These are phyloP conservation scores for Smallanthus sonchifolius DNA, from an alignment of 129 eudicot genomes.

Conservation along the genomic window DNA sequence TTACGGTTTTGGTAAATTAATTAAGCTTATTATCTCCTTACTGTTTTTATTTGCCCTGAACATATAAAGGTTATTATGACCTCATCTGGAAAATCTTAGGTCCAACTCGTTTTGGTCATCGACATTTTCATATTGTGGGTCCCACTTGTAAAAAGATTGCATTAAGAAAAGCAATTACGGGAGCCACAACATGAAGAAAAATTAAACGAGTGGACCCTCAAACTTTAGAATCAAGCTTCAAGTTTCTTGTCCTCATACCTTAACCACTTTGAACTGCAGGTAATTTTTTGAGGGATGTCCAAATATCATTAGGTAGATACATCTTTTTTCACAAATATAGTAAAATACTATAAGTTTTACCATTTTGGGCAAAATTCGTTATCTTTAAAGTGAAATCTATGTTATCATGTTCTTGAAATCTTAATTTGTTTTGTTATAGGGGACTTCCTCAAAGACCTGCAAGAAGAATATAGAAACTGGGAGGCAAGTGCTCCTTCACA, in stretches of 20 bases:
- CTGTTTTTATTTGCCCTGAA: neutral
- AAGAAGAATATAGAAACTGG: slow-evolving; percentile 88
- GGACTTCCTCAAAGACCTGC: slow-evolving; percentile 88
- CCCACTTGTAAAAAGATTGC: slow-evolving; percentile 5
- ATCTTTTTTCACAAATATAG: slow-evolving; percentile 32
- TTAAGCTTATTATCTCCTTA: neutral
- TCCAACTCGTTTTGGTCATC: neutral
- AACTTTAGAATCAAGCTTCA: slow-evolving; percentile 19
- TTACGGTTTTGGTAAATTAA: slow-evolving; percentile 74
- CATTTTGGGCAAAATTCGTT: slow-evolving; percentile 13
- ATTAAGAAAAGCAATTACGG: neutral
- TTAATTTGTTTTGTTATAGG: slow-evolving; percentile 35
- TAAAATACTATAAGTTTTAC: slow-evolving; percentile 13
- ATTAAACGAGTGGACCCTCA: slow-evolving; percentile 4
- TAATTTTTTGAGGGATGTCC: slow-evolving; percentile 89
- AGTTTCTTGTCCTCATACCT: slow-evolving; percentile 44
- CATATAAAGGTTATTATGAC: neutral
- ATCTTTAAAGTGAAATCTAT: slow-evolving; percentile 14
- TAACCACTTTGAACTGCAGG: slow-evolving; percentile 82
- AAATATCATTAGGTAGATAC: slow-evolving; percentile 88
- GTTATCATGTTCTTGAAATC: slow-evolving; percentile 22
- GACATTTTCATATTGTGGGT: slow-evolving; percentile 21
- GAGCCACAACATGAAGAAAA: slow-evolving; percentile 16
- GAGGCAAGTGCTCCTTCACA: slow-evolving; percentile 69
- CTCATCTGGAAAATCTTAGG: neutral